A percentile compares a stretch with the other conserved stretches of the same genome.
phyloP scores from a whole-genome alignment of 2,329 filamentous ascomycete species.

The Calonectria naviculata region DNA sequence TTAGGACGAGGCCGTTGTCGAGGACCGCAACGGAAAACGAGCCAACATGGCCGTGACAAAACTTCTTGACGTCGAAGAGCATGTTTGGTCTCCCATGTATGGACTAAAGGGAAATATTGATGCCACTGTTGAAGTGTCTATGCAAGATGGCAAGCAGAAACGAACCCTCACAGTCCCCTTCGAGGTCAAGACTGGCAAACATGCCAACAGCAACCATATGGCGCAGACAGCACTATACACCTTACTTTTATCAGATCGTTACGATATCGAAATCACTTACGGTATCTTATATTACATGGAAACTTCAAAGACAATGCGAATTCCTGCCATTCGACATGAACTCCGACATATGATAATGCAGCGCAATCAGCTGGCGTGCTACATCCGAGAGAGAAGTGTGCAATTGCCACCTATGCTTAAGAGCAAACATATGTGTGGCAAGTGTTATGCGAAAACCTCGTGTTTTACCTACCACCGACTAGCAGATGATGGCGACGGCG shows the following conservation, averaged over 20 bases:
- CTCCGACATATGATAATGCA: constrained; percentile 97
- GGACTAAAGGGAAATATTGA: constrained; percentile 98
- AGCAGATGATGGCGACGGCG: constrained; percentile 83
- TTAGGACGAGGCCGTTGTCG: constrained; percentile 76
- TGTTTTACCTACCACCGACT: constrained; percentile 97
- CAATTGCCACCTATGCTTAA: constrained; percentile 89
- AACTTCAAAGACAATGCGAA: constrained; percentile 84
- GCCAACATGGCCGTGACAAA: constrained; percentile 90
- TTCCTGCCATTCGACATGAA: constrained; percentile 87
- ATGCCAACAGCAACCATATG: constrained; percentile 83
- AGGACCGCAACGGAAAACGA: constrained; percentile 81
- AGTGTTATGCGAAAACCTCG: constrained; percentile 89
- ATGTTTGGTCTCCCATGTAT: constrained; percentile 98
- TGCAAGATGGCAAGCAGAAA: constrained; percentile 75
- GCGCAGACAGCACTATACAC: constrained; percentile 97
- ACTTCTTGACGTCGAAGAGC: constrained; percentile 95
- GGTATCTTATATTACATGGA: constrained; percentile 97
- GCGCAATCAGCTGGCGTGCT: constrained; percentile 88
- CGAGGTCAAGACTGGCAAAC: constrained; percentile 94
- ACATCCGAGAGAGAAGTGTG: constrained; percentile 81
- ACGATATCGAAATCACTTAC: constrained; percentile 91
- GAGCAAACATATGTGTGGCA: constrained; percentile 82
- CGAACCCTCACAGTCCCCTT: constrained; percentile 88
- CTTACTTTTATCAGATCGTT: constrained; percentile 89
- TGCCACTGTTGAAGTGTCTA: constrained; percentile 90